A percentile compares a stretch with the other conserved stretches of the same genome.
Conservation (phyloP, 495 filamentous ascomycete genomes). For the Neurospora tetraspora region DNA sequence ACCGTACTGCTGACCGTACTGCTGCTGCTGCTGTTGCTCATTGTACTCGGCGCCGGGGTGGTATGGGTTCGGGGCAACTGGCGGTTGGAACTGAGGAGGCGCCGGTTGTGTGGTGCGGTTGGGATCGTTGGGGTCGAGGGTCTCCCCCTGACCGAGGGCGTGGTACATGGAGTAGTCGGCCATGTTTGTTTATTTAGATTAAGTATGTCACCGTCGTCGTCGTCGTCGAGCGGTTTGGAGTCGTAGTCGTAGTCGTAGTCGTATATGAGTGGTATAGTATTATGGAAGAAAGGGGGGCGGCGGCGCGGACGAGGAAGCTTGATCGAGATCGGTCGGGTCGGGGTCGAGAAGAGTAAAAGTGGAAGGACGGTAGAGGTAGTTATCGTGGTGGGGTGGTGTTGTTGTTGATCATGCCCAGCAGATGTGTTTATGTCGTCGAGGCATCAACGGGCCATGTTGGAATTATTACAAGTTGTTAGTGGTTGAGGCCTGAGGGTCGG, state of each 20-base stretch:
- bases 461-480: neutral
- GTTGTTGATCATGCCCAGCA: conserved; percentile 1
- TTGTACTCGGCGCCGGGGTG: conserved; percentile 48
- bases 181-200: conserved; percentile 34
- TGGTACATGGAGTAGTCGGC: conserved; percentile 73
- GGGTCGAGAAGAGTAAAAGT: neutral
- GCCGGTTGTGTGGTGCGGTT: conserved; percentile 47
- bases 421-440: neutral
- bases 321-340: neutral
- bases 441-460: neutral
- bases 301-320: neutral
- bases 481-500: neutral
- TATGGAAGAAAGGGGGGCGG: neutral
- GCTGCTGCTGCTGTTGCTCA: conserved; percentile 15
- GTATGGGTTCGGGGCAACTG: conserved; percentile 43
- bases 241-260: neutral
- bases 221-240: neutral
- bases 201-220: neutral
- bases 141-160: conserved; percentile 53
- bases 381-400: neutral
- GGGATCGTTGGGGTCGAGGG: conserved; percentile 52
- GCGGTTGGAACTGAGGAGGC: conserved; percentile 46
- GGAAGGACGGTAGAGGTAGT: neutral
- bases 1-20: conserved; percentile 17
- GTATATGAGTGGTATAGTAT: neutral